Conservation (phyloP, 2,329 filamentous ascomycete species). For the Fusarium nematophilum region DNA sequence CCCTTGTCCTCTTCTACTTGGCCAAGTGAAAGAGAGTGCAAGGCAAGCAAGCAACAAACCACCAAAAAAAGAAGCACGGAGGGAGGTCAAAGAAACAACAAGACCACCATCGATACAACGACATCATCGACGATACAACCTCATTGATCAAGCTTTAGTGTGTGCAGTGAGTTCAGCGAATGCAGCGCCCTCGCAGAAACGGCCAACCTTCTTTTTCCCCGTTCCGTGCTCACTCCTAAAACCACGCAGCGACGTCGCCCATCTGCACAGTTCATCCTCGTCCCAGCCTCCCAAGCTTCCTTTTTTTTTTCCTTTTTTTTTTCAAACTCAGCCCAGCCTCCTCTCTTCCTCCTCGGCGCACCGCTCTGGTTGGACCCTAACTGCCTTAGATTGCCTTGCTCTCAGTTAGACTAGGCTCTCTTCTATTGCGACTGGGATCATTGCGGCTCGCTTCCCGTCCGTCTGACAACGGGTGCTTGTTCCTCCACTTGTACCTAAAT, state of each 20-base stretch:
- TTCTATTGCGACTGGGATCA: slow-evolving; percentile 12
- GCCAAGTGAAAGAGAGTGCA: too few species aligned
- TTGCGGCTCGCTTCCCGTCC: slow-evolving; percentile 27
- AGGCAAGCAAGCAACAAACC: slow-evolving; percentile 6
- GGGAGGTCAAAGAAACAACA: not conserved
- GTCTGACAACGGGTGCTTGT: slow-evolving; percentile 23
- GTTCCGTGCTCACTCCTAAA: slow-evolving; percentile 11
- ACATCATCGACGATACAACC: not conserved
- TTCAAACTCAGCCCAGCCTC: slow-evolving; percentile 20
- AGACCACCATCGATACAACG: not conserved
- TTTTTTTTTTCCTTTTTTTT: not conserved
- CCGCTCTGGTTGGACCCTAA: slow-evolving; percentile 10
- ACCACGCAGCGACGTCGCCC: slow-evolving; percentile 21
- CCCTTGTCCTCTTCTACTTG: too few species aligned
- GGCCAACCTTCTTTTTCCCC: slow-evolving; percentile 17
- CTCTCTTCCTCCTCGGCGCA: slow-evolving; percentile 9
- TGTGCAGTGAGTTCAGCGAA: slow-evolving; percentile 23
- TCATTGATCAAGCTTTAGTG: slow-evolving; percentile 8
- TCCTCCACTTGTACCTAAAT: slow-evolving; percentile 17
- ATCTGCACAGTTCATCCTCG: slow-evolving; percentile 26
- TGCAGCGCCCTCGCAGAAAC: slow-evolving; percentile 22
- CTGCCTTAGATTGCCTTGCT: slow-evolving; percentile 19
- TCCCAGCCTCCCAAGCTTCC: slow-evolving; percentile 27
- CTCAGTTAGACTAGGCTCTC: not conserved
- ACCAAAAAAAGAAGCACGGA: slow-evolving; percentile 5